Percentiles rank a stretch among this genome's conserved stretches.
Evolutionary conservation across 257 asterid species (phyloP).

Genomic region (Rauvolfia tetraphylla): DNA sequence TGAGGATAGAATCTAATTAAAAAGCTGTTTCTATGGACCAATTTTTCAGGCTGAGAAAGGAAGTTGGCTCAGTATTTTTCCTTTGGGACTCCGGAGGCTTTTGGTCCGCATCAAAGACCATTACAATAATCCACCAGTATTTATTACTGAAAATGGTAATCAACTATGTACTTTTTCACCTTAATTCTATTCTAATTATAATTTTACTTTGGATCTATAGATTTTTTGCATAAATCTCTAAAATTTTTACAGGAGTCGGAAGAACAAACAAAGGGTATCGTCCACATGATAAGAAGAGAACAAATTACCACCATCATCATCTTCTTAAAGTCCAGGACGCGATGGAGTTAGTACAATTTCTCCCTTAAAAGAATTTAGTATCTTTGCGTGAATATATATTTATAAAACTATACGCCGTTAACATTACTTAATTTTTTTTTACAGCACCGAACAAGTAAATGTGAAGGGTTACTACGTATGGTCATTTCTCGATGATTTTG

Average conservation of each 20-base stretch:
- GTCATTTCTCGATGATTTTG: slow-evolving; percentile 7
- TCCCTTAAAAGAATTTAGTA: too few relatives aligned
- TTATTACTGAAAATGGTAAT: slow-evolving; percentile 3
- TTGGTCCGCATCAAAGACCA: neutral
- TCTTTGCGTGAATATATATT: too few relatives aligned
- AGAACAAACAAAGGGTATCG: too few relatives aligned
- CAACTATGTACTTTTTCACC: too few relatives aligned
- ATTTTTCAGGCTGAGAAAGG: neutral
- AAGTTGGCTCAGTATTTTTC: neutral
- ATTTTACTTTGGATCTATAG: too few relatives aligned
- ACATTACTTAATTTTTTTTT: neutral
- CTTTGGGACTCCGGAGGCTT: neutral
- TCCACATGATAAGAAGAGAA: neutral
- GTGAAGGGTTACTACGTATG: slow-evolving; percentile 3
- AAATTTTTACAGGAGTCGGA: neutral
- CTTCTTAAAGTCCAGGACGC: neutral
- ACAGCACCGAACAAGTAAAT: neutral
- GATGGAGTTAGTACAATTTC: neutral
- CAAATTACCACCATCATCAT: neutral
- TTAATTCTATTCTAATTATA: too few relatives aligned
- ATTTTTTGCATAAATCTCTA: too few relatives aligned
- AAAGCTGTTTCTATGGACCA: too few relatives aligned
- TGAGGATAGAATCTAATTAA: too few relatives aligned
- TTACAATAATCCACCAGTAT: neutral
- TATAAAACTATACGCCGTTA: too few relatives aligned